A percentile compares a stretch with the other conserved stretches of the same genome.
Evolutionary conservation across 2,329 filamentous ascomycete species (phyloP).

Genomic region (Colletotrichum sidae): DNA sequence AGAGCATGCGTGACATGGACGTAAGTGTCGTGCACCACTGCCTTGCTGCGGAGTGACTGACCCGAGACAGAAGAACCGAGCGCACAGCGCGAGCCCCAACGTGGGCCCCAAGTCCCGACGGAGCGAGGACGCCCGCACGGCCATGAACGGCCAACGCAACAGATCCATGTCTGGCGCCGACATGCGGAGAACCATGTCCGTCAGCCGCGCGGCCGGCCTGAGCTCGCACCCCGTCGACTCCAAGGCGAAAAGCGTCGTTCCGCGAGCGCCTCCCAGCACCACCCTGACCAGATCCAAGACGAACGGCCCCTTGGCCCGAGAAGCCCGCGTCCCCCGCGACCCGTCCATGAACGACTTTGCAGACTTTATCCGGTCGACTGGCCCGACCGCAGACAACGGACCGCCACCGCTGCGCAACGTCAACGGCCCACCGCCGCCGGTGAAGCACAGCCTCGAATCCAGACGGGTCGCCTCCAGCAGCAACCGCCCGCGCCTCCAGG

Average conservation of each 20-base stretch:
- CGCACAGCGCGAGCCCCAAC: slow-evolving; percentile 53
- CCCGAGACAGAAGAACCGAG: slow-evolving; percentile 51
- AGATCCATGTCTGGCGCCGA: slow-evolving; percentile 54
- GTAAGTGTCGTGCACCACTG: slow-evolving; percentile 8
- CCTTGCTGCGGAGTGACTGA: slow-evolving; percentile 28
- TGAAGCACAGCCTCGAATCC: slow-evolving; percentile 53
- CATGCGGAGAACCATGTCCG: slow-evolving; percentile 48
- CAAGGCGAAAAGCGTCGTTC: slow-evolving; percentile 42
- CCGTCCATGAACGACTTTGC: slow-evolving; percentile 82
- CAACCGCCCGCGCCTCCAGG: slow-evolving; percentile 69
- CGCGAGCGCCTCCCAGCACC: slow-evolving; percentile 47
- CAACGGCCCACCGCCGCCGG: slow-evolving; percentile 43
- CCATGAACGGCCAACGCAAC: slow-evolving; percentile 49
- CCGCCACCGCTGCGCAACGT: slow-evolving; percentile 50
- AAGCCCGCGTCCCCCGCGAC: slow-evolving; percentile 77
- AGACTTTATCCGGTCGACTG: slow-evolving; percentile 89
- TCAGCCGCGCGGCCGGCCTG: slow-evolving; percentile 50
- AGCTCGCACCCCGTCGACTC: slow-evolving; percentile 49
- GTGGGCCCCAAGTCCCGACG: slow-evolving; percentile 55
- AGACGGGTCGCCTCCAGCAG: slow-evolving; percentile 51
- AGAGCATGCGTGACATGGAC: slow-evolving; percentile 77
- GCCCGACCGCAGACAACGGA: slow-evolving; percentile 66
- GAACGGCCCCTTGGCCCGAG: slow-evolving; percentile 66
- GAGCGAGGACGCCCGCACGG: slow-evolving; percentile 58
- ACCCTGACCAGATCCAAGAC: slow-evolving; percentile 48